Evolutionary conservation across 768 basidiomycete species (phyloP).

Genomic region (Auricularia auricula-judae): DNA sequence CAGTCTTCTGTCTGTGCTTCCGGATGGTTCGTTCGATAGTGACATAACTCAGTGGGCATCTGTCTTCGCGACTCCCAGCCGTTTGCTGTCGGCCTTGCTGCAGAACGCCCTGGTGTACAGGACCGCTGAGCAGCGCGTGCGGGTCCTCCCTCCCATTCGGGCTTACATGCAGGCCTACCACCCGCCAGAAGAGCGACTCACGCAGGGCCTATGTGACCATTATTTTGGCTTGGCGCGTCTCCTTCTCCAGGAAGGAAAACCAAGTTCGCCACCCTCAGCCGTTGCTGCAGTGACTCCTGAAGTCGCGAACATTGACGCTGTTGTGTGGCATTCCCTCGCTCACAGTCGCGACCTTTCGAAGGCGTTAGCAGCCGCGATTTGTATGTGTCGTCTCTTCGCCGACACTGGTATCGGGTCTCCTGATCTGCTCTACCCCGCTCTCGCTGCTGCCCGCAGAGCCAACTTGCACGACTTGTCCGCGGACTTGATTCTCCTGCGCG

Average conservation of each 20-base stretch:
- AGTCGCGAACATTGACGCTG: background rate
- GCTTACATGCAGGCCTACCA: conserved; percentile 11
- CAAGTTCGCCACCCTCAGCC: background rate
- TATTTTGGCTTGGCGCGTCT: background rate
- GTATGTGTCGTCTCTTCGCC: background rate
- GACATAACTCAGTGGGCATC: conserved; percentile 9
- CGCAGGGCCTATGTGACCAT: background rate
- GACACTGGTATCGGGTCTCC: background rate
- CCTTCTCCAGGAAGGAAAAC: background rate
- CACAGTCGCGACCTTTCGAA: background rate
- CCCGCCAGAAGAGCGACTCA: conserved; percentile 3
- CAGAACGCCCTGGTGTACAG: conserved; percentile 12
- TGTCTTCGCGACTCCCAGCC: conserved; percentile 1
- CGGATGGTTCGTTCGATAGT: conserved; percentile 6
- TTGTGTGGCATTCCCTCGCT: background rate
- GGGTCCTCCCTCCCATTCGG: conserved; percentile 15
- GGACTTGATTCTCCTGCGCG: background rate
- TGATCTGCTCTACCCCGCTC: background rate
- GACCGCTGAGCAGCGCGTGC: conserved; percentile 10
- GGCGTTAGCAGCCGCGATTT: background rate
- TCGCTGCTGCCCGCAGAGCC: background rate
- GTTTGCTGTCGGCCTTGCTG: conserved; percentile 7
- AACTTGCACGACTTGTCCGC: background rate
- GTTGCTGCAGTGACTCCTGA: background rate
- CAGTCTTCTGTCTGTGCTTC: background rate